Base-by-base conservation (phyloP, 2,329 filamentous ascomycete species). In the Aureobasidium leucospermi region DNA sequence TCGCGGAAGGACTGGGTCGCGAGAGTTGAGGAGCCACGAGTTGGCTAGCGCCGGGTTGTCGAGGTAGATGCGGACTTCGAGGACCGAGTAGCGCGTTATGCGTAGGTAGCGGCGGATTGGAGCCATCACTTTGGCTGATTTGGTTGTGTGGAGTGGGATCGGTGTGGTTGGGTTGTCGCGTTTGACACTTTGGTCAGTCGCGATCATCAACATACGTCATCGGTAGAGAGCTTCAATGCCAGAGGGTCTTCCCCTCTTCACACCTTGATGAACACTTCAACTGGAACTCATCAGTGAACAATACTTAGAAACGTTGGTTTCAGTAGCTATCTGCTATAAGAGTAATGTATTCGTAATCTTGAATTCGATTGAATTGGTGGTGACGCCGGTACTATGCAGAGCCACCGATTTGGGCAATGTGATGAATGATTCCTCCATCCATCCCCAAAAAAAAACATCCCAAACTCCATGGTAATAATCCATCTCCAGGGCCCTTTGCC, bases 61-160 rank as follows among this genome's bases (percentile, higher is more conserved):
- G 48, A 96, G 85, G 74, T 97, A 97, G 66, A 99, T 94, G 65
- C 92, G 91, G 64, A 90, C 91, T 80, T 99, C 94, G n/a, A 99
- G 82, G 34, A 96, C 91, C 4, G 93, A 96, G 73, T 90, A 89
- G 70, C 93, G 92, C 59, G 89, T 93, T 67, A 97, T 96, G 56
- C 93, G 85, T 59, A 97, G 81, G 71, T 97, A 96, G 67, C 92
- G 85, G 61, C 92, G 85, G 49, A 96, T 84, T 10, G 92, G 92
- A 11, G 91, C 88, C 92, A 96, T 96, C 23, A 23, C 23, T 23
- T 23, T 23, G 23, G 23, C 3, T 23, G 3, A 23, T 23, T 4
- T 23, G 23, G 23, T 23, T 23, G 23, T 23, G 23, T 4, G 3
- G 23, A 23, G 23, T 3, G 23, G 23, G 23, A 23, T 23, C 23